Base-by-base conservation (phyloP, 2,329 filamentous ascomycete species). In the Colletotrichum sp. region DNA sequence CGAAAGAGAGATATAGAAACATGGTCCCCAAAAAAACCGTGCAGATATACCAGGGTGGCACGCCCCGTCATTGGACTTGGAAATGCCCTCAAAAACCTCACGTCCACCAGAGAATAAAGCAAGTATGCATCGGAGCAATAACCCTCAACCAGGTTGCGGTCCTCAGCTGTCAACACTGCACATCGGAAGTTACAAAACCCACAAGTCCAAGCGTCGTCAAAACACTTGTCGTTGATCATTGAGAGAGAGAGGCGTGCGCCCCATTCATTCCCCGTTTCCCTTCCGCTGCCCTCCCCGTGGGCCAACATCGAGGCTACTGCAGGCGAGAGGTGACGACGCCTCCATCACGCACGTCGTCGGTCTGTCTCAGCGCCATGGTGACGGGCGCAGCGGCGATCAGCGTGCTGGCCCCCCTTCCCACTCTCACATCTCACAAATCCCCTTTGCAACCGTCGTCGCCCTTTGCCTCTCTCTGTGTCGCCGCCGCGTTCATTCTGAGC, bases 291-390 rank as follows among this genome's bases (percentile, higher is more conserved):
- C 22, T 28, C 55, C 55, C 22, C 55, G 55, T 26, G 22, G 8
- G 26, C 55, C 22, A 26, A 59, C 36, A 30, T 34, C 22, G 63
- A 48, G 62, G 63, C 65, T 68, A 57, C 65, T 68, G 65, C 67
- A 69, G 48, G 34, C 57, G 57, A 62, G 57, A 32, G 10, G 55
- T 12, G 15, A 26, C 10, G 22, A 44, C 28, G 44, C 26, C 55
- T 65, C 22, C 59, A 65, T 48, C 68, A 55, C 26, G 68, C n/a
- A 70, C 34, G 26, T 70, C 69, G 63, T 28, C 44, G 48, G 10
- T 26, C 60, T 71, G 59, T 72, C 69, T 67, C 69, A 66, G 60
- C 69, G 69, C 60, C 69, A 72, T 67, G 69, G 64, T 39, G 39
- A 36, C 69, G 39, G 59, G 15, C 63, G 69, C 44, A 72, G 69